These are phyloP conservation scores for Zoysia pacifica DNA, from an alignment of 176 grass and related monocot species.

Conservation along the genomic window DNA sequence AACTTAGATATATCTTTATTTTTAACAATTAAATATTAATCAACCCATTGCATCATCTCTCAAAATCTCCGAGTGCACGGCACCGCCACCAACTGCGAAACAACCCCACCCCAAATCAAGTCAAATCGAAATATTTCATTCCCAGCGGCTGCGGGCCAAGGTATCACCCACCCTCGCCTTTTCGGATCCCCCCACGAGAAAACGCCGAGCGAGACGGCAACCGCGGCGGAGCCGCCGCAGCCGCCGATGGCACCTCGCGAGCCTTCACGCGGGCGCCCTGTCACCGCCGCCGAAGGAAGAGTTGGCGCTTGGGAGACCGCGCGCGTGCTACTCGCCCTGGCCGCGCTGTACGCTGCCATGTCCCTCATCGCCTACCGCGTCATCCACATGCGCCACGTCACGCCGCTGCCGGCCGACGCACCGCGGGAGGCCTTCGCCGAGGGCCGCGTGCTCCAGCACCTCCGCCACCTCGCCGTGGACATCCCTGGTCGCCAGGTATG, in stretches of 20 bases:
- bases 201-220: slow-evolving; percentile 3
- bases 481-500: slow-evolving; percentile 73
- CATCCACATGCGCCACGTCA: slow-evolving; percentile 89
- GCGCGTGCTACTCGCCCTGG: slow-evolving; percentile 69
- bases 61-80: background rate
- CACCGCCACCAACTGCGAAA: background rate
- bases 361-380: slow-evolving; percentile 61
- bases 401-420: slow-evolving; percentile 62
- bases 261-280: slow-evolving; percentile 14
- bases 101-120: background rate
- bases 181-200: background rate
- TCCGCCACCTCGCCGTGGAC: slow-evolving; percentile 72
- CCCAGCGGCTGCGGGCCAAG: background rate
- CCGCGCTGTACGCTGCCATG: slow-evolving; percentile 62
- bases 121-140: background rate
- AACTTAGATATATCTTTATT: no score
- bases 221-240: slow-evolving; percentile 33
- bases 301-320: slow-evolving; percentile 34
- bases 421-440: slow-evolving; percentile 66
- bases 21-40: no score
- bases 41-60: no score
- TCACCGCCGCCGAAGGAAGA: background rate
- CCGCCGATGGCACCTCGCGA: slow-evolving; percentile 33
- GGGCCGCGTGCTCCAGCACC: slow-evolving; percentile 73
- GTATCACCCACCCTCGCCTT: background rate